phyloP scores from a whole-genome alignment of 148 eudicot genomes.

The Chenopodium berlandieri region DNA sequence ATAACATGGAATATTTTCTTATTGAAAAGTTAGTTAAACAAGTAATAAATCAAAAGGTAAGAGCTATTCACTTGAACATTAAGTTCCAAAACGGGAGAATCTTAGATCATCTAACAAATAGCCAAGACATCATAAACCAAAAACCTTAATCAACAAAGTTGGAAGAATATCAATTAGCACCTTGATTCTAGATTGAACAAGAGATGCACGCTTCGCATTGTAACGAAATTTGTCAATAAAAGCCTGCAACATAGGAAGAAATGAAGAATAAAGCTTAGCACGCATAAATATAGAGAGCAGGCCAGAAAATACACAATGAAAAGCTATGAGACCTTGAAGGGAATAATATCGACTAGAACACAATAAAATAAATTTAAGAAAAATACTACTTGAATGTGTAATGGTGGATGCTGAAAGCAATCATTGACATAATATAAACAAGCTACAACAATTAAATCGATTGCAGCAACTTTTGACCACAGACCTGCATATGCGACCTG shows the following conservation, averaged over 20 bases:
- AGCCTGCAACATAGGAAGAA: constrained; percentile 49
- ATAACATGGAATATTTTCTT: not conserved
- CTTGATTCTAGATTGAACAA: constrained; percentile 99
- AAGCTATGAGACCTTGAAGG: not conserved
- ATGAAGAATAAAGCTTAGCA: constrained; percentile 5
- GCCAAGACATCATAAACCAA: not conserved
- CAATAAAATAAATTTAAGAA: not conserved
- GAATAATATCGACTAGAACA: not conserved
- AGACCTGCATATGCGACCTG: constrained; percentile 98
- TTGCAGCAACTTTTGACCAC: constrained; percentile 7
- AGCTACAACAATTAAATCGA: constrained; percentile 11
- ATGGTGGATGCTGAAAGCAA: not conserved
- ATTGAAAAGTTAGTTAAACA: not conserved
- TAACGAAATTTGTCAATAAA: constrained; percentile 96
- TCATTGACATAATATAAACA: not conserved
- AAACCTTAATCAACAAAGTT: not conserved
- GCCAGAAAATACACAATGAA: constrained; percentile 11
- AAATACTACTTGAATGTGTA: not conserved
- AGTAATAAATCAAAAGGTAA: no score
- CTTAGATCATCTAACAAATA: not conserved
- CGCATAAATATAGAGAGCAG: not conserved
- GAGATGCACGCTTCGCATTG: constrained; percentile 99
- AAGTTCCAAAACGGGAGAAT: not conserved
- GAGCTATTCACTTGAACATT: not conserved
- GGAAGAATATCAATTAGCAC: constrained; percentile 34